These are phyloP conservation scores for Shiraia sp. DNA, from an alignment of 2,329 filamentous ascomycete genomes.

Conservation along the genomic window DNA sequence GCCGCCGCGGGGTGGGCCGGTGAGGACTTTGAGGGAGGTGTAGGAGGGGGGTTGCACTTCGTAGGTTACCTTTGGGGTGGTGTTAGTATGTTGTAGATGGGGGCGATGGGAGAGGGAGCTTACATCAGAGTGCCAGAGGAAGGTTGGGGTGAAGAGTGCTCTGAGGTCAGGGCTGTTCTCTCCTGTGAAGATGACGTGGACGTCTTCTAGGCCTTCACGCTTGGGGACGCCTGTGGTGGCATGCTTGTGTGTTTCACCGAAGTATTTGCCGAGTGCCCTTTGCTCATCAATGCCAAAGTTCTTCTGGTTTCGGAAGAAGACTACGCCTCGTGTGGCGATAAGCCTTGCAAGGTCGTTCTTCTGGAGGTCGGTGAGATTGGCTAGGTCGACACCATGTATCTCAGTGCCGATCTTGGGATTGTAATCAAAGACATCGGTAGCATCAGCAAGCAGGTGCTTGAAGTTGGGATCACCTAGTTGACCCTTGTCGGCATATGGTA, in stretches of 20 bases:
- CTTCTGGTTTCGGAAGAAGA: constrained; percentile 61
- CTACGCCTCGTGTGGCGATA: constrained; percentile 59
- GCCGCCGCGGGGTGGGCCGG: constrained; percentile 58
- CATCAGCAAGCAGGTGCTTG: constrained; percentile 55
- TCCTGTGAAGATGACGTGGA: constrained; percentile 60
- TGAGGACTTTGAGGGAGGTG: constrained; percentile 59
- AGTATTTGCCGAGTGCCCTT: constrained; percentile 56
- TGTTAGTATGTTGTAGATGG: constrained; percentile 8
- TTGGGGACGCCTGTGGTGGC: constrained; percentile 58
- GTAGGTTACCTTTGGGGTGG: constrained; percentile 54
- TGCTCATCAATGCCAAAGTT: constrained; percentile 60
- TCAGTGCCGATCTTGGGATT: constrained; percentile 61
- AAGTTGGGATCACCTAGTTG: constrained; percentile 59
- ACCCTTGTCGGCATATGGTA: constrained; percentile 59
- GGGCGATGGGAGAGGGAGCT: constrained; percentile 20
- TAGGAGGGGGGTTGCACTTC: constrained; percentile 62
- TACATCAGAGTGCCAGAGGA: constrained; percentile 61
- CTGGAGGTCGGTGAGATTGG: constrained; percentile 55
- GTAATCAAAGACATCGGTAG: constrained; percentile 61
- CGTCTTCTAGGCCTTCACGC: constrained; percentile 56
- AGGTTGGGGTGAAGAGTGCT: constrained; percentile 58
- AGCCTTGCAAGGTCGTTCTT: constrained; percentile 59
- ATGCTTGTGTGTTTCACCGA: constrained; percentile 59
- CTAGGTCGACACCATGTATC: constrained; percentile 55
- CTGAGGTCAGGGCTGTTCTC: constrained; percentile 58